Evolutionary conservation across 306 rosid genomes (phyloP).

Genomic region (Glycine latifolia): DNA sequence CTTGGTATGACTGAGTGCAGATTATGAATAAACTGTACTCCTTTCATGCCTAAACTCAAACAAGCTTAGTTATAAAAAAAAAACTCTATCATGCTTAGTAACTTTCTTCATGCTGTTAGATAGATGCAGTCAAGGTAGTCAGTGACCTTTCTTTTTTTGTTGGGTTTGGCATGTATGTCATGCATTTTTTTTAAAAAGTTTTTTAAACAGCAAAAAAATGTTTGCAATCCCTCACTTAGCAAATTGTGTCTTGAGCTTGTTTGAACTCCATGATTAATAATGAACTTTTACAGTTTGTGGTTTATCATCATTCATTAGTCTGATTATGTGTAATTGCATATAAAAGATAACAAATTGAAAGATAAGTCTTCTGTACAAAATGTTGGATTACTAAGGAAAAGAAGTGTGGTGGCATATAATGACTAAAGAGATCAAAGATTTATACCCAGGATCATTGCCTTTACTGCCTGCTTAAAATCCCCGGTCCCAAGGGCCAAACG

Average conservation of each 20-base stretch:
- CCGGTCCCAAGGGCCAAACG: neutral
- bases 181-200: neutral
- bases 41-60: neutral
- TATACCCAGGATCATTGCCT: slow-evolving; percentile 9
- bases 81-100: neutral
- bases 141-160: slow-evolving; percentile 1
- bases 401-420: neutral
- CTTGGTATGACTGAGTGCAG: slow-evolving; percentile 20
- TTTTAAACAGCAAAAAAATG: neutral
- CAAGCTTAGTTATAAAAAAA: no score
- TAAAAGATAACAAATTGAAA: slow-evolving; percentile 12
- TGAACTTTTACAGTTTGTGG: slow-evolving; percentile 14
- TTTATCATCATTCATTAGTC: neutral
- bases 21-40: neutral
- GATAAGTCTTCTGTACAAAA: neutral
- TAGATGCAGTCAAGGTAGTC: slow-evolving; percentile 15
- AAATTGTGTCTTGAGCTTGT: slow-evolving; percentile 1
- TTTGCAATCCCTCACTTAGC: slow-evolving; percentile 5
- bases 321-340: neutral
- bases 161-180: slow-evolving; percentile 9
- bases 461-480: slow-evolving; percentile 11
- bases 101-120: slow-evolving; percentile 23
- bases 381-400: neutral
- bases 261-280: slow-evolving; percentile 5
- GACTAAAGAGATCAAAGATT: neutral